phyloP scores from a whole-genome alignment of 768 basidiomycete genomes.

The Sutorius australiensis region DNA sequence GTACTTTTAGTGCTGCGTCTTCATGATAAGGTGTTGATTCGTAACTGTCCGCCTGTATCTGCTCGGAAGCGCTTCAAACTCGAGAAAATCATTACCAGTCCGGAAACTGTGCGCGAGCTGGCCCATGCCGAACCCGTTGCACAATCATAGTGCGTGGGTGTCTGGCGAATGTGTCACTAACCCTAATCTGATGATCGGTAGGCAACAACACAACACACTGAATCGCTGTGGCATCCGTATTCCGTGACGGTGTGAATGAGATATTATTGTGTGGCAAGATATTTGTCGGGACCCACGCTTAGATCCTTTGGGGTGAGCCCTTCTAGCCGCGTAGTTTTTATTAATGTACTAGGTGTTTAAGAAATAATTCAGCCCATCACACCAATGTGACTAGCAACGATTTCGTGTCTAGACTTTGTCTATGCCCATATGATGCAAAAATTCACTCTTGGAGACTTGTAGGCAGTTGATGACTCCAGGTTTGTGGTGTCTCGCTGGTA shows the following conservation, averaged over 20 bases:
- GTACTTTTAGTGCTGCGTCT: conserved; percentile 50
- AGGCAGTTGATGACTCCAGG: conserved; percentile 38
- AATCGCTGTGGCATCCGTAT: not conserved
- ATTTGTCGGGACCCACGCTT: not conserved
- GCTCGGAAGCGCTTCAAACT: conserved; percentile 74
- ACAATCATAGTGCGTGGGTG: not conserved
- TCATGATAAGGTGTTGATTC: conserved; percentile 72
- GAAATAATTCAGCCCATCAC: conserved; percentile 3
- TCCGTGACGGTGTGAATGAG: not conserved
- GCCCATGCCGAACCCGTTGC: conserved; percentile 13
- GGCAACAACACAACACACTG: not conserved
- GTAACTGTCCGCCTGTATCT: conserved; percentile 78
- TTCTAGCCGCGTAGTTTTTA: conserved; percentile 3
- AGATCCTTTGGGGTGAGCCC: conserved; percentile 15
- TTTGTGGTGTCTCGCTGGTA: conserved; percentile 41
- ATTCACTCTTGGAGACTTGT: conserved; percentile 34
- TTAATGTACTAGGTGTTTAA: conserved; percentile 11
- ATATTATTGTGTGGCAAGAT: not conserved
- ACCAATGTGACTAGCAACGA: not conserved
- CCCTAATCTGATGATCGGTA: not conserved
- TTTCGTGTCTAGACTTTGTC: not conserved
- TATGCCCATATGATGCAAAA: conserved; percentile 40
- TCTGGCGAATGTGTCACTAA: not conserved
- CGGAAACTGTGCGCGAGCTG: conserved; percentile 55
- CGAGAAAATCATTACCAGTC: conserved; percentile 64